Evolutionary conservation across 805 yeast genomes (phyloP), one percentile per base, ranked within the genome.

Genomic region (Suhomyces sp.): DNA sequence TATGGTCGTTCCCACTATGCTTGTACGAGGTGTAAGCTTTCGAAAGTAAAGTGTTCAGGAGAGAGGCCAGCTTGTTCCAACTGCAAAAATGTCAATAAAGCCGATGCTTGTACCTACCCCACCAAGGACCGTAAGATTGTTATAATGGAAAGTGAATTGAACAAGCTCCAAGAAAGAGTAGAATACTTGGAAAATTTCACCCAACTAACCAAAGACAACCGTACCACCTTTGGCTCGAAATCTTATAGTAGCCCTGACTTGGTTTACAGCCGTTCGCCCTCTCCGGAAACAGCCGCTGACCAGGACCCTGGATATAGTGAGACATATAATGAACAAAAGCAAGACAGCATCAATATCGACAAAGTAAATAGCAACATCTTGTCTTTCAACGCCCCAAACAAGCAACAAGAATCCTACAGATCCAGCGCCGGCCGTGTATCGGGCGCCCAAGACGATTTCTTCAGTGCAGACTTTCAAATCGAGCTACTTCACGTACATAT

Each of bases 1-100:
- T 73, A 65, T 57, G 78, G 78, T 2, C 59, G 78, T 37, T 59
- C 67, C 43, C 78, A 73, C 53, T 73, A 73, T 53, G 78, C 78
- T 3, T 73, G 78, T 58, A 63, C 69, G n/a, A 63, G 76, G 27
- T 73, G 78, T 57, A 73, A 72, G 53, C 47, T 69, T 43, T 65
- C 71, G 47, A 73, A 73, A 50, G 70, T 72, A 59, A 68, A 69
- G 53, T 73, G 78, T 51, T 70, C 73, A 27, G 78, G 78, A 6
- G 76, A 69, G 43, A 64, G 63, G 46, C 78, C 78, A 15, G 67
- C 72, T 15, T 73, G 78, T 50, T 60, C 75, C 8, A 73, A 72
- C 52, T 73, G 78, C 60, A 68, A 66, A 45, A 57, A 63, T 46
- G 64, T 64, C 45, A 66, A 63, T 50, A 70, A 68, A 54, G 64